Percentiles rank a stretch among this genome's conserved stretches.
phyloP scores from a whole-genome alignment of 2,329 filamentous ascomycete genomes.

The Zymoseptoria passerinii region DNA sequence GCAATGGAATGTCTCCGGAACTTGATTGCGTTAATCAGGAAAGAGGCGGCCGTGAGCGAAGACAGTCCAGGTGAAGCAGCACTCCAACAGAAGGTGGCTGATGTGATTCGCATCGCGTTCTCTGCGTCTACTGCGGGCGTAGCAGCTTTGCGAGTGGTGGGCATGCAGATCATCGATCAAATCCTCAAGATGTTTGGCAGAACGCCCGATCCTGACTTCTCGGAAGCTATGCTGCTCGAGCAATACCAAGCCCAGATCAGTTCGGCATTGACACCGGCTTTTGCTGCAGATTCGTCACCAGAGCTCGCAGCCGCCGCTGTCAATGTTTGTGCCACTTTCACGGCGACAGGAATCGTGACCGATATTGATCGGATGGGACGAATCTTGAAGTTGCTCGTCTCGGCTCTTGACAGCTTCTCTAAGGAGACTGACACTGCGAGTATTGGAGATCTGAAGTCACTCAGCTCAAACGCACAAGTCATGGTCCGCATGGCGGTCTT shows the following conservation, averaged over 20 bases:
- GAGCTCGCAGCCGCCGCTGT: slow-evolving; percentile 93
- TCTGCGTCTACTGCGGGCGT: slow-evolving; percentile 93
- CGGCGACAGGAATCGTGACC: slow-evolving; percentile 92
- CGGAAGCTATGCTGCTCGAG: slow-evolving; percentile 91
- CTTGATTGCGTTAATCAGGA: slow-evolving; percentile 68
- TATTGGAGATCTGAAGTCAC: slow-evolving; percentile 84
- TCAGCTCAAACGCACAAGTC: slow-evolving; percentile 91
- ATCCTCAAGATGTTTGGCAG: slow-evolving; percentile 94
- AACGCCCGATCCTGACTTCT: slow-evolving; percentile 89
- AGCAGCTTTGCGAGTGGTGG: slow-evolving; percentile 79
- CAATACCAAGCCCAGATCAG: slow-evolving; percentile 98
- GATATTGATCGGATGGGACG: slow-evolving; percentile 98
- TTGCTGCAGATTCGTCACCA: slow-evolving; percentile 89
- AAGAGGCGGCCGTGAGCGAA: slow-evolving; percentile 68
- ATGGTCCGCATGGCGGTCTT: slow-evolving; percentile 99
- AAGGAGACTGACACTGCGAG: slow-evolving; percentile 68
- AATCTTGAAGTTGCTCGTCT: slow-evolving; percentile 86
- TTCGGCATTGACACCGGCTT: slow-evolving; percentile 90
- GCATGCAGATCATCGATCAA: slow-evolving; percentile 86
- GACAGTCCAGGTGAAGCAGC: slow-evolving; percentile 70
- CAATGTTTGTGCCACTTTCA: slow-evolving; percentile 96
- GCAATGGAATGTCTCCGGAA: slow-evolving; percentile 83
- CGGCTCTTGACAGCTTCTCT: slow-evolving; percentile 85
- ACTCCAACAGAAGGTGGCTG: slow-evolving; percentile 74
- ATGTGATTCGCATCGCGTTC: slow-evolving; percentile 94